phyloP scores from a whole-genome alignment of 768 basidiomycete species.

The Lentinula edodes region DNA sequence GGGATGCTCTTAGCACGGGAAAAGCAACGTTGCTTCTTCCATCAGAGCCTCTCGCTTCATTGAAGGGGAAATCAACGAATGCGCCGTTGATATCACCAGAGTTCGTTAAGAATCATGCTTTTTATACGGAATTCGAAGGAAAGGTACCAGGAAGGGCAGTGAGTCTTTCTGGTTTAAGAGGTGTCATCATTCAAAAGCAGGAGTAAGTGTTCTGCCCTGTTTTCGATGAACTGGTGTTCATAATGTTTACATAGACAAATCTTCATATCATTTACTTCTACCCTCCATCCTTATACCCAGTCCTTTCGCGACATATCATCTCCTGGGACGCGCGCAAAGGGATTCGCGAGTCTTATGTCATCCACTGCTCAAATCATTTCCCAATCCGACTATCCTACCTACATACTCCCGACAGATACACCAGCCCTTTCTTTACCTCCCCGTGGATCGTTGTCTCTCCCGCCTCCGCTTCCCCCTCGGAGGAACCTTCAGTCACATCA shows the following conservation, averaged over 20 bases:
- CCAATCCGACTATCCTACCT: slow-evolving; percentile 41
- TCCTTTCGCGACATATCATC: slow-evolving; percentile 13
- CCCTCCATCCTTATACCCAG: slow-evolving; percentile 12
- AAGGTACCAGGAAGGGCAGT: slow-evolving; percentile 33
- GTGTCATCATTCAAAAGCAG: slow-evolving; percentile 52
- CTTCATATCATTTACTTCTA: slow-evolving; percentile 12
- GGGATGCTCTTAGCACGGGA: slow-evolving; percentile 54
- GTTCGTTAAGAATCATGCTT: slow-evolving; percentile 80
- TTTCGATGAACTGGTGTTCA: not conserved
- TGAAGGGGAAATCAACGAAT: slow-evolving; percentile 10
- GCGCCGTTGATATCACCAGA: slow-evolving; percentile 55
- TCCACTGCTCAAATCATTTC: slow-evolving; percentile 22
- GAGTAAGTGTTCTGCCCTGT: slow-evolving; percentile 11
- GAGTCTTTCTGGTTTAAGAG: slow-evolving; percentile 82
- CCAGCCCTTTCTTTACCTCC: slow-evolving; percentile 46
- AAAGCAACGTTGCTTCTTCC: slow-evolving; percentile 87
- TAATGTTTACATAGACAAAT: slow-evolving; percentile 6
- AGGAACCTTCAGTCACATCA: slow-evolving; percentile 12
- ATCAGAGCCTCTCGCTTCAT: slow-evolving; percentile 43
- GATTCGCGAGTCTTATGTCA: slow-evolving; percentile 49
- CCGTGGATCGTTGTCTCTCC: slow-evolving; percentile 19
- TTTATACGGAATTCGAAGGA: slow-evolving; percentile 28
- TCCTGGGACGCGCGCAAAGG: slow-evolving; percentile 27
- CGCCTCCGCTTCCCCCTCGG: slow-evolving; percentile 28
- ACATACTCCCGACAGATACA: slow-evolving; percentile 35